phyloP scores from a whole-genome alignment of 352 stramenopile species.

The Globisporangium ultimum region DNA sequence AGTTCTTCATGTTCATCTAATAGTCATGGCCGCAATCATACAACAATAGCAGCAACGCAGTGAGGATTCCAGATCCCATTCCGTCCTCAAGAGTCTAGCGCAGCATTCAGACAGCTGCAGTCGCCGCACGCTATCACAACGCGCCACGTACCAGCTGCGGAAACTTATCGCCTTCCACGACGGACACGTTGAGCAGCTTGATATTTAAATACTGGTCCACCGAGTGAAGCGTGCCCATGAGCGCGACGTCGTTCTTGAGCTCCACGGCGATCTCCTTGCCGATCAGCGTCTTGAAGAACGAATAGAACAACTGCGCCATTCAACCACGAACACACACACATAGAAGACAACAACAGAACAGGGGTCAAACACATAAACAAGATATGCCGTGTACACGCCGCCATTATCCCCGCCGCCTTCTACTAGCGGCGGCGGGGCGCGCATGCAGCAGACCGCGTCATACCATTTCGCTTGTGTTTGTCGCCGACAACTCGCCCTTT shows the following conservation, averaged over 20 bases:
- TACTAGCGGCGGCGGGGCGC: too few species aligned
- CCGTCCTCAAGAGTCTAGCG: neutral
- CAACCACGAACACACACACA: neutral
- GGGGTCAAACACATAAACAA: neutral
- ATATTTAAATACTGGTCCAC: constrained; percentile 99
- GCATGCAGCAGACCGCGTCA: too few species aligned
- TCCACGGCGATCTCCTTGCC: constrained; percentile 98
- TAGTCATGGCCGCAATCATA: neutral
- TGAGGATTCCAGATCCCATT: neutral
- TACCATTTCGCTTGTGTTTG: too few species aligned
- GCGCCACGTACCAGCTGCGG: constrained; percentile 87
- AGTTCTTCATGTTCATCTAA: constrained; percentile 96
- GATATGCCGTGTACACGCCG: too few species aligned
- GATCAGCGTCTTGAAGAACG: constrained; percentile 98
- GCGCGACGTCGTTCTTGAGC: constrained; percentile 98
- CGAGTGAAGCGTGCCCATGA: constrained; percentile 95
- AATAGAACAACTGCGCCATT: constrained; percentile 92
- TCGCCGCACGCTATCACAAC: neutral
- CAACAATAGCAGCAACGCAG: neutral
- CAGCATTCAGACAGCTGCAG: neutral
- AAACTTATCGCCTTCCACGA: constrained; percentile 96
- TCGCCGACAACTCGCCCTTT: too few species aligned
- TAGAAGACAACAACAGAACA: neutral
- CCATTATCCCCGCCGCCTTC: too few species aligned
- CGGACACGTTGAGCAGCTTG: constrained; percentile 95